Percentiles rank a stretch among this genome's conserved stretches.
Evolutionary conservation across 768 basidiomycete species (phyloP).

Genomic region (Rhodotorula babjevae): DNA sequence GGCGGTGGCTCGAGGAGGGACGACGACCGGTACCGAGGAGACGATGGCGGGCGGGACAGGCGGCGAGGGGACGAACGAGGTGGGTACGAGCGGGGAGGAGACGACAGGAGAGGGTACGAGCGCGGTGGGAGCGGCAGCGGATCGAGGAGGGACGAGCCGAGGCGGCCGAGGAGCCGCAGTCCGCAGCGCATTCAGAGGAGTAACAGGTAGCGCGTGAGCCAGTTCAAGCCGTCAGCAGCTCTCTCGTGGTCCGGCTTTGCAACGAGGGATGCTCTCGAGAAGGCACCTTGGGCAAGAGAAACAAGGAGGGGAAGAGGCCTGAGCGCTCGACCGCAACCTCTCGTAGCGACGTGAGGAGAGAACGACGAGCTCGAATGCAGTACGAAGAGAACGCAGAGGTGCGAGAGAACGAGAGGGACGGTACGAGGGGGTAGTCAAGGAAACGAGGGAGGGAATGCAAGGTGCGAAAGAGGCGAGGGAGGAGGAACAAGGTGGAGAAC

Average conservation of each 20-base stretch:
- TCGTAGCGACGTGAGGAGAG: no score
- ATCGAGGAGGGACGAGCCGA: background rate
- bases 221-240: no score
- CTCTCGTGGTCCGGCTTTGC: no score
- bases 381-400: background rate
- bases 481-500: background rate
- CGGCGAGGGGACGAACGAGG: background rate
- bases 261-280: no score
- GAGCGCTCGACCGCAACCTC: no score
- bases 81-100: background rate
- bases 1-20: background rate
- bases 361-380: background rate
- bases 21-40: background rate
- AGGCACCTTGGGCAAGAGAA: no score
- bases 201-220: background rate
- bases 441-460: no score
- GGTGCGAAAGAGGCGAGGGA: background rate
- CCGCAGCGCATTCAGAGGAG: background rate
- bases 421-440: background rate
- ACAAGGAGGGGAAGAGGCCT: no score
- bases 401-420: background rate
- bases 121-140: background rate
- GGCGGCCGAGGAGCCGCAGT: background rate
- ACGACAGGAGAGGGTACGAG: background rate
- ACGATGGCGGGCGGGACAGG: conserved; percentile 1